Evolutionary conservation across 176 grass and related monocot genomes (phyloP).

Genomic region (Saccharum officinarum): DNA sequence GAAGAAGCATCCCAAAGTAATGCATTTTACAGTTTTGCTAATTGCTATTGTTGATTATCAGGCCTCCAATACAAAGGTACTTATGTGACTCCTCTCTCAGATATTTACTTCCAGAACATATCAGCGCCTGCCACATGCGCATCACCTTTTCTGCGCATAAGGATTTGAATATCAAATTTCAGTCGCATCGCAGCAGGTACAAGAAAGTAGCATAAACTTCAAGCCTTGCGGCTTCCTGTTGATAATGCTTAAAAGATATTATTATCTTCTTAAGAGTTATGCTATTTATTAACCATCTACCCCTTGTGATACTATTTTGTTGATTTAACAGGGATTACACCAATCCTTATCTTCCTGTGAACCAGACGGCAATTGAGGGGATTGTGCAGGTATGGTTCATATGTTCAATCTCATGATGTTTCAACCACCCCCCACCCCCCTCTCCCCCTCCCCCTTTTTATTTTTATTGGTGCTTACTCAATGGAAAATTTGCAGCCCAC

Average conservation of each 20-base stretch:
- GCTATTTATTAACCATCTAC: background rate
- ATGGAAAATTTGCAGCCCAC: constrained; percentile 53
- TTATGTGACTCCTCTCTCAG: constrained; percentile 44
- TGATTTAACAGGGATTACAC: constrained; percentile 84
- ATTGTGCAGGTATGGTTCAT: constrained; percentile 62
- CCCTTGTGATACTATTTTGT: constrained; percentile 12
- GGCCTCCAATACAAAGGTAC: background rate
- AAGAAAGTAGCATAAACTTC: background rate
- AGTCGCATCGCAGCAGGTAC: constrained; percentile 97
- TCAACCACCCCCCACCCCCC: no score
- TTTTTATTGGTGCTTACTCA: constrained; percentile 15
- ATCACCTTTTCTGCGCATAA: constrained; percentile 97
- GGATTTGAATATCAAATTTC: constrained; percentile 99
- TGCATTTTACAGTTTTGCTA: constrained; percentile 3
- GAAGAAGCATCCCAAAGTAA: constrained; percentile 98
- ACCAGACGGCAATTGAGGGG: constrained; percentile 85
- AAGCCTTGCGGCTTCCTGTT: background rate
- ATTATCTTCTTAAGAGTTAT: background rate
- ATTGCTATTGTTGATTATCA: background rate
- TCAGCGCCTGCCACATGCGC: constrained; percentile 70
- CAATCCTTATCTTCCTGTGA: constrained; percentile 99
- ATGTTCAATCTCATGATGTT: background rate
- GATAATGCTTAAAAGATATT: background rate
- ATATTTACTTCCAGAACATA: constrained; percentile 87
- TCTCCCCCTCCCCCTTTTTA: background rate